These are phyloP conservation scores for Sarocladium oryzae DNA, from an alignment of 2,329 filamentous ascomycete species.

Conservation along the genomic window DNA sequence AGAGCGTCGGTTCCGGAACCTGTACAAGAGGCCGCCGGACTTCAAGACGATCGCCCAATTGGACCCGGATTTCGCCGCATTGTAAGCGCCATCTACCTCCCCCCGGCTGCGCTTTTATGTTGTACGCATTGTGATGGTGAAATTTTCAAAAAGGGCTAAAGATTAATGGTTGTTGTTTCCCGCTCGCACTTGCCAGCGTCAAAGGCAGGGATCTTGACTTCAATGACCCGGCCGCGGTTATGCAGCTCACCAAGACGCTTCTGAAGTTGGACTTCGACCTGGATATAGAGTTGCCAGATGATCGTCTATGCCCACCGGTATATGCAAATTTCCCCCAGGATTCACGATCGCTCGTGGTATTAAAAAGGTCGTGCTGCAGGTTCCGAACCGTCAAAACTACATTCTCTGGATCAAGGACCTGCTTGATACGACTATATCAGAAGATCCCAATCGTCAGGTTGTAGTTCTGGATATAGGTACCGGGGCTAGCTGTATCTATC, in stretches of 20 bases:
- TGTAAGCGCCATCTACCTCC: constrained; percentile 24
- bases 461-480: constrained; percentile 81
- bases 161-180: not conserved
- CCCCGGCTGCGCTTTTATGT: not conserved
- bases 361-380: constrained; percentile 27
- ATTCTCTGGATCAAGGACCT: constrained; percentile 82
- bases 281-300: constrained; percentile 60
- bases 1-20: constrained; percentile 25
- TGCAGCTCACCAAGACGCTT: constrained; percentile 75
- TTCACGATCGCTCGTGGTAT: no score
- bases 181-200: no score
- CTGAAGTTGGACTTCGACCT: constrained; percentile 71
- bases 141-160: not conserved
- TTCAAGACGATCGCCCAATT: constrained; percentile 35
- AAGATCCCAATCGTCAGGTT: constrained; percentile 41
- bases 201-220: constrained; percentile 64
- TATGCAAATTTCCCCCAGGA: constrained; percentile 17
- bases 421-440: constrained; percentile 60
- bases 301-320: constrained; percentile 83
- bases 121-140: no score
- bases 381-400: constrained; percentile 73
- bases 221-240: constrained; percentile 65
- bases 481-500: constrained; percentile 87
- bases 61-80: constrained; percentile 34
- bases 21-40: constrained; percentile 35